Evolutionary conservation across 2,329 filamentous ascomycete genomes (phyloP), one percentile per base, ranked within the genome.

Genomic region (Drechslerella dactyloides): DNA sequence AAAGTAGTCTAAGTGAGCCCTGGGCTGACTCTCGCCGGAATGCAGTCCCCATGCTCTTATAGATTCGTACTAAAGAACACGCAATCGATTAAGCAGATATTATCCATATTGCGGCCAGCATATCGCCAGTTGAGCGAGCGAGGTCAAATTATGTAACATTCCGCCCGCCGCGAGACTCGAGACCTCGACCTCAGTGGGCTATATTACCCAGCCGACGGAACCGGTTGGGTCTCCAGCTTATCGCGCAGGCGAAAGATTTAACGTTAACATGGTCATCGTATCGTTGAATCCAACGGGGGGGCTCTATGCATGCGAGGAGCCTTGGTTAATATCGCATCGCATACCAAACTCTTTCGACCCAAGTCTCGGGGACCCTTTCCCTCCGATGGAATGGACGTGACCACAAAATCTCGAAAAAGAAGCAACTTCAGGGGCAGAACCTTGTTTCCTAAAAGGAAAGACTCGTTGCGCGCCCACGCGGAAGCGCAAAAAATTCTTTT

Each of bases 361-460:
- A 19, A 48, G 44, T 19, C 6, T 13, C 15, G 8, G 13, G 11
- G 50, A 33, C 13, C 3, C 11, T 15, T n/a, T 30, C 50, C 8
- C 23, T 30, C 42, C 15, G 42, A 3, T 46, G 42, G 15, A n/a
- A 4, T n/a, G 27, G 4, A 44, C n/a, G n/a, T n/a, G n/a, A n/a
- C n/a, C n/a, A n/a, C n/a, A 42, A 6, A 15, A 44, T n/a, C 1
- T n/a, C n/a, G 23, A 51, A 19, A 24, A 50, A 72, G 53, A 72
- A 72, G 68, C 44, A 72, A 72, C 55, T 51, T 72, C 68, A 72
- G 68, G 68, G 68, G 68, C 64, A 61, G 60, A 58, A 53, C 42
- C n/a, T 30, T 53, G 23, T 33, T 35, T 33, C 21, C 24, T 1
- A 53, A 62, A 51, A 60, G 58, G 60, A 60, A 69, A 60, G 35